Conservation (phyloP, 176 grass and related monocot genomes). For the Tillandsia fasciculata region DNA sequence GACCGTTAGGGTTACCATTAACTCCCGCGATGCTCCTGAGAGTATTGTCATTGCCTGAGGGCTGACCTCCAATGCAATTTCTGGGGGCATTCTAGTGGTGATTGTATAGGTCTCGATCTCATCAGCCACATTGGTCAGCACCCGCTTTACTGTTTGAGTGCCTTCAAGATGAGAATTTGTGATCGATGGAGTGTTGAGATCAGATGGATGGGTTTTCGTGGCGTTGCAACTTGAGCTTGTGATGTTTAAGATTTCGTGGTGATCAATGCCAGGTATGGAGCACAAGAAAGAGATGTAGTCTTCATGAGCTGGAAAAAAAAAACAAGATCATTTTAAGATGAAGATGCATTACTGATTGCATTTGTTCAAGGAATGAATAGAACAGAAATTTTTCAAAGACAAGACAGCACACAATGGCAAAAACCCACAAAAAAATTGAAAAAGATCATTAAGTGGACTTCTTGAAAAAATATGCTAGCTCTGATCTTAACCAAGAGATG, state of each 20-base stretch:
- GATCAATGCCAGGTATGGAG: slow-evolving; percentile 51
- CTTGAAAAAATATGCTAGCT: too few species aligned
- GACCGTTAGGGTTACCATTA: slow-evolving; percentile 46
- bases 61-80: slow-evolving; percentile 53
- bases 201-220: slow-evolving; percentile 31
- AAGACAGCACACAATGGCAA: too few species aligned
- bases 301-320: slow-evolving; percentile 48
- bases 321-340: slow-evolving; percentile 3
- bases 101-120: slow-evolving; percentile 66
- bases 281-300: slow-evolving; percentile 92
- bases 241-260: slow-evolving; percentile 65
- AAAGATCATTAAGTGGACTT: too few species aligned
- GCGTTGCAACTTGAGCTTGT: slow-evolving; percentile 43
- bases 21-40: slow-evolving; percentile 37
- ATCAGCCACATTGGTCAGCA: slow-evolving; percentile 43
- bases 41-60: slow-evolving; percentile 61
- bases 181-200: slow-evolving; percentile 82
- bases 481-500: background rate
- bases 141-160: slow-evolving; percentile 55
- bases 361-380: background rate
- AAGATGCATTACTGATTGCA: background rate
- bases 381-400: too few species aligned
- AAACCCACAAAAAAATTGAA: too few species aligned
- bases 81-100: slow-evolving; percentile 56
- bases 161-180: slow-evolving; percentile 61